These are phyloP conservation scores for Exophiala calicioides DNA, from an alignment of 2,329 filamentous ascomycete genomes.

Conservation along the genomic window DNA sequence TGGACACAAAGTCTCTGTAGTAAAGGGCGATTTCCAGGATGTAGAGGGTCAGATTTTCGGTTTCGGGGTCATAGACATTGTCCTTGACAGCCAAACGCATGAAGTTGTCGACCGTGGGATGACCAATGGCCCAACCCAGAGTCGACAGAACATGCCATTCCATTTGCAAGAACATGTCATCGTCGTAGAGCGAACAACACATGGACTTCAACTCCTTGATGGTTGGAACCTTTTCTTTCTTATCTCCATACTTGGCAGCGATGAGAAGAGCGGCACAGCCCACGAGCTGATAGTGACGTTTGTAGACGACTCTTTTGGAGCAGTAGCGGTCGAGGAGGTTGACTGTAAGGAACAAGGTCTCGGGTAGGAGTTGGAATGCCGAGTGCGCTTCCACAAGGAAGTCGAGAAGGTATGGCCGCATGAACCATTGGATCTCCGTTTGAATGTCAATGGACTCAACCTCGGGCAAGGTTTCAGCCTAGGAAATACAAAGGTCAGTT, in stretches of 20 bases:
- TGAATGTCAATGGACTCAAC: slow-evolving; percentile 98
- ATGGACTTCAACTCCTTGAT: slow-evolving; percentile 97
- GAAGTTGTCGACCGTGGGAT: slow-evolving; percentile 94
- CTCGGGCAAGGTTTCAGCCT: slow-evolving; percentile 87
- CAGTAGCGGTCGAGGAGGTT: slow-evolving; percentile 98
- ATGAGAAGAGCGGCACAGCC: slow-evolving; percentile 95
- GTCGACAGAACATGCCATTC: slow-evolving; percentile 99
- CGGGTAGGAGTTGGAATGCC: slow-evolving; percentile 88
- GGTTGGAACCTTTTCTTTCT: slow-evolving; percentile 97
- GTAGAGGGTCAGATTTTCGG: slow-evolving; percentile 93
- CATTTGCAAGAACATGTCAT: slow-evolving; percentile 99
- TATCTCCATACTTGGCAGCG: slow-evolving; percentile 96
- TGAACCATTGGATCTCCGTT: slow-evolving; percentile 99
- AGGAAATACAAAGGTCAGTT: slow-evolving; percentile 11
- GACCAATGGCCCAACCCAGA: slow-evolving; percentile 91
- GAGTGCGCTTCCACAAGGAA: slow-evolving; percentile 97
- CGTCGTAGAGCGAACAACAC: slow-evolving; percentile 98
- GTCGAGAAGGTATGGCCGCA: slow-evolving; percentile 96
- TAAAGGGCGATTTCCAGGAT: slow-evolving; percentile 94
- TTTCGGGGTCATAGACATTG: slow-evolving; percentile 72
- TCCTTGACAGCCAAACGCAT: slow-evolving; percentile 83
- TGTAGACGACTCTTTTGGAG: slow-evolving; percentile 96
- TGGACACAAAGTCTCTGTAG: slow-evolving; percentile 94
- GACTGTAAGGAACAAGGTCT: slow-evolving; percentile 93
- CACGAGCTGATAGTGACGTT: slow-evolving; percentile 97